These are phyloP conservation scores for Solanum okadae DNA, from an alignment of 257 asterid genomes.

Conservation along the genomic window DNA sequence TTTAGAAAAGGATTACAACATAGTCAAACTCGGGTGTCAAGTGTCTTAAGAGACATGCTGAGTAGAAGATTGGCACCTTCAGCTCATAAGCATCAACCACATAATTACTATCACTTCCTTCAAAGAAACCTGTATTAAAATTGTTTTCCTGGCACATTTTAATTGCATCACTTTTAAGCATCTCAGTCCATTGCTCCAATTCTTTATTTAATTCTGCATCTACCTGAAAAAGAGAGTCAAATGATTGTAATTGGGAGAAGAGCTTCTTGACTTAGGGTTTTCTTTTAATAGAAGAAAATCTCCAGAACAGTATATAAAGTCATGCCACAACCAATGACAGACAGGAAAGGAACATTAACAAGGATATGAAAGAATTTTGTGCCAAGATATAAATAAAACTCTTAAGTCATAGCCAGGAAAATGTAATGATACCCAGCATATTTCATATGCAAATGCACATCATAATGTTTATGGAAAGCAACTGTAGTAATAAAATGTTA, in stretches of 20 bases:
- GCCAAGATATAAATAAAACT: not conserved
- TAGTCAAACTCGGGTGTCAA: not conserved
- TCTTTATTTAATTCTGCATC: slow-evolving; percentile 80
- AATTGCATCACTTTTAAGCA: slow-evolving; percentile 74
- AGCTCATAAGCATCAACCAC: slow-evolving; percentile 94
- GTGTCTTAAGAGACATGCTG: not conserved
- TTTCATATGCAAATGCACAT: not conserved
- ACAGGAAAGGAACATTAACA: not conserved
- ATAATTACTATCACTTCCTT: slow-evolving; percentile 78
- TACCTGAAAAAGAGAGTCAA: slow-evolving; percentile 45
- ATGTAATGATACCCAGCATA: not conserved
- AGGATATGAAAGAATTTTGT: not conserved
- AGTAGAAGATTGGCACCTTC: slow-evolving; percentile 42
- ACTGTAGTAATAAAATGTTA: not conserved
- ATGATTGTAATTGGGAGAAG: not conserved
- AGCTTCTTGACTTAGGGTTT: not conserved
- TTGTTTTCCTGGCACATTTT: slow-evolving; percentile 87
- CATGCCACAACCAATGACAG: not conserved
- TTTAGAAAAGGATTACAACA: not conserved
- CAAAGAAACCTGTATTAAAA: slow-evolving; percentile 85
- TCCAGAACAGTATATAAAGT: not conserved
- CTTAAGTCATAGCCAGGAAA: not conserved
- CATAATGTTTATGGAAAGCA: not conserved
- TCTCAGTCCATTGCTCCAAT: slow-evolving; percentile 90
- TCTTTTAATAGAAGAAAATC: not conserved